Conservation (phyloP, 805 yeast species). For the Starmerella riodocensis region DNA sequence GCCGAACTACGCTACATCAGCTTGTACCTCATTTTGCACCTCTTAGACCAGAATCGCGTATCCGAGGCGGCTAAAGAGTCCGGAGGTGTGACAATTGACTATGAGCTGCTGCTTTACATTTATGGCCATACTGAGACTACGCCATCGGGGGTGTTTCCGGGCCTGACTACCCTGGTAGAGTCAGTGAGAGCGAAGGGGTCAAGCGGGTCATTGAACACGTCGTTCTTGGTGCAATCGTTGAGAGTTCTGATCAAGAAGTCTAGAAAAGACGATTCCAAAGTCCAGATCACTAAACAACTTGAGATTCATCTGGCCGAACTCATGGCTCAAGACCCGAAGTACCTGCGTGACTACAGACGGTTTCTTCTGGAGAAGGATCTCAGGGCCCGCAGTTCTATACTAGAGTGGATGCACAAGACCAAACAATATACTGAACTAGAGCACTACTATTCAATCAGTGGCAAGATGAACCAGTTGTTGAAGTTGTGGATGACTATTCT, state of each 20-base stretch:
- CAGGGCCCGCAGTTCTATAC: conserved; percentile 1
- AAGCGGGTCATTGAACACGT: not conserved
- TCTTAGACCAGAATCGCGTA: conserved; percentile 19
- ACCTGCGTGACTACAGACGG: conserved; percentile 9
- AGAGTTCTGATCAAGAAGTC: conserved; percentile 6
- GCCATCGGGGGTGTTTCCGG: conserved; percentile 24
- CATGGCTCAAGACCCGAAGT: not conserved
- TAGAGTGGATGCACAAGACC: conserved; percentile 6
- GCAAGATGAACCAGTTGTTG: conserved; percentile 8
- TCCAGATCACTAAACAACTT: conserved; percentile 2
- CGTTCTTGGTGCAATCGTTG: conserved; percentile 10
- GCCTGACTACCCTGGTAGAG: conserved; percentile 19
- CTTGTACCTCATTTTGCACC: conserved; percentile 27
- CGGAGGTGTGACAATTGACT: conserved; percentile 26
- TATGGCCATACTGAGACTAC: conserved; percentile 19
- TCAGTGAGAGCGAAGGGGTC: conserved; percentile 1
- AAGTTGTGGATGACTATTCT: conserved; percentile 20
- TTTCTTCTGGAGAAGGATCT: conserved; percentile 11
- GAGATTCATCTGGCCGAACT: conserved; percentile 9
- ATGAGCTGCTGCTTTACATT: conserved; percentile 24
- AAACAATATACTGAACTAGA: conserved; percentile 11
- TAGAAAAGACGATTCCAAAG: conserved; percentile 3
- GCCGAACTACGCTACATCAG: conserved; percentile 28
- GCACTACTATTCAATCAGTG: conserved; percentile 11
- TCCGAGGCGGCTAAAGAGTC: conserved; percentile 24